Evolutionary conservation across 2,329 filamentous ascomycete genomes (phyloP).

Genomic region (Colletotrichum echinochloae): DNA sequence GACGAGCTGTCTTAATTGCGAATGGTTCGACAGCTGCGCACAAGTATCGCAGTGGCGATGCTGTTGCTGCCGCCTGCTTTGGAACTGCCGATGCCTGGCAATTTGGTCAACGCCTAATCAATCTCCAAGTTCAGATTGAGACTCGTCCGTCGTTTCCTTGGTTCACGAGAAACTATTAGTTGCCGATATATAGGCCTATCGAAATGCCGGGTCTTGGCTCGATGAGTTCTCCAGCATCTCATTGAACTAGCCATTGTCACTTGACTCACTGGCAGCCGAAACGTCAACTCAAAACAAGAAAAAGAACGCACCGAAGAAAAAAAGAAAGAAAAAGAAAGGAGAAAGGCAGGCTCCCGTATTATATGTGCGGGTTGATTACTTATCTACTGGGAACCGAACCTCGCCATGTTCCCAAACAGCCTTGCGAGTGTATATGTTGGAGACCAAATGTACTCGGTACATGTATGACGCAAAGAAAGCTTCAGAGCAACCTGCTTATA

Average conservation of each 20-base stretch:
- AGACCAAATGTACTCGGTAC: no score
- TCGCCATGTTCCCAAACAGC: neutral
- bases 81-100: neutral
- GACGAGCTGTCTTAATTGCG: neutral
- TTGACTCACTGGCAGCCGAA: neutral
- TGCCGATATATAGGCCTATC: neutral
- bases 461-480: neutral
- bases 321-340: neutral
- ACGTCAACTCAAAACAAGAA: neutral
- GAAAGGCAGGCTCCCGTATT: neutral
- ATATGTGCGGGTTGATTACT: neutral
- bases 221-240: conserved; percentile 7
- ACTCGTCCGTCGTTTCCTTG: neutral
- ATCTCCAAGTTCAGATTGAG: neutral
- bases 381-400: neutral
- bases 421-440: no score
- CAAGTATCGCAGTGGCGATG: neutral
- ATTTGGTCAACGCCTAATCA: conserved; percentile 11
- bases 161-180: conserved; percentile 2
- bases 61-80: conserved; percentile 16
- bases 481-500: neutral
- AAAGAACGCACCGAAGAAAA: neutral
- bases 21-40: neutral
- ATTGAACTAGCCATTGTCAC: neutral
- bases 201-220: neutral